Evolutionary conservation across 306 rosid genomes (phyloP).

Genomic region (Ormosia semicastrata): DNA sequence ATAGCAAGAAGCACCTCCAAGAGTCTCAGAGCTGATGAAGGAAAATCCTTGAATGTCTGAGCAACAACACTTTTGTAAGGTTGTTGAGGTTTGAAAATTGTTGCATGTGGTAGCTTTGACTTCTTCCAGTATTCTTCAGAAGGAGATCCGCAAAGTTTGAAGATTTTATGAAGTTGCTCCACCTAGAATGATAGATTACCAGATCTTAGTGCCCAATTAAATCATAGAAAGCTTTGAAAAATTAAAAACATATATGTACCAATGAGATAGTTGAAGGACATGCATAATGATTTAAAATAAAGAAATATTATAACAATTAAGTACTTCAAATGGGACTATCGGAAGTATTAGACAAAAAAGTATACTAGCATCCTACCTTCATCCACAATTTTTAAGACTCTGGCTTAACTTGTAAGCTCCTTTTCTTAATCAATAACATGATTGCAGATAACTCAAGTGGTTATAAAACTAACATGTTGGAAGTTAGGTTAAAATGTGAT

Average conservation of each 20-base stretch:
- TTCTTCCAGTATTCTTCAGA: constrained; percentile 86
- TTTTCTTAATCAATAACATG: constrained; percentile 15
- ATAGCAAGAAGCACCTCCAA: constrained; percentile 75
- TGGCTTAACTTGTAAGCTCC: background rate
- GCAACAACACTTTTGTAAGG: constrained; percentile 71
- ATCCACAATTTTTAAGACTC: background rate
- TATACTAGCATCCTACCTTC: background rate
- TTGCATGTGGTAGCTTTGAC: constrained; percentile 77
- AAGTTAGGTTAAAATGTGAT: constrained; percentile 6
- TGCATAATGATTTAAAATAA: background rate
- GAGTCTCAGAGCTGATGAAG: constrained; percentile 57
- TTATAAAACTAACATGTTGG: constrained; percentile 15
- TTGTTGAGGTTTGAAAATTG: constrained; percentile 80
- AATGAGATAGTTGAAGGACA: background rate
- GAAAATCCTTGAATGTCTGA: constrained; percentile 67
- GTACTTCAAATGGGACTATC: constrained; percentile 2
- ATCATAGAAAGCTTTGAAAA: constrained; percentile 9
- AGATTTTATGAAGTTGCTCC: constrained; percentile 94
- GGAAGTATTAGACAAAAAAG: background rate
- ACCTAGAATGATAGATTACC: constrained; percentile 46
- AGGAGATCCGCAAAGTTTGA: constrained; percentile 92
- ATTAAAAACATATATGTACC: background rate
- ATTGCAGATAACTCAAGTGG: constrained; percentile 22
- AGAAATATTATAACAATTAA: background rate
- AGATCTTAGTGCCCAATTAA: constrained; percentile 27